A percentile compares a stretch with the other conserved stretches of the same genome.
Conservation (phyloP, 345 rosid genomes). For the Gynandropsis gynandra region DNA sequence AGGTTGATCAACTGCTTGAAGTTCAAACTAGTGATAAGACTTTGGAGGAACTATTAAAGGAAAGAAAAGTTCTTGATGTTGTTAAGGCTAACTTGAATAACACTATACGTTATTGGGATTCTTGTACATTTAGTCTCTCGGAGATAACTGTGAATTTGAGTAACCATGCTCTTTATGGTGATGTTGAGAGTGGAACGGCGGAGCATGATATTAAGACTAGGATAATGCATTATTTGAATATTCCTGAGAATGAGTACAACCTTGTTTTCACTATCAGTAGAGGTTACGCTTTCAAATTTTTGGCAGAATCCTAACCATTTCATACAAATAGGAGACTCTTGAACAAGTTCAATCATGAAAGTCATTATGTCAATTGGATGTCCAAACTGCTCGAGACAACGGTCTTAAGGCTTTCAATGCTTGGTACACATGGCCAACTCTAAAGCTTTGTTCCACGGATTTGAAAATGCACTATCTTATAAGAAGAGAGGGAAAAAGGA, state of each 20-base stretch:
- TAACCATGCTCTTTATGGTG: slow-evolving; percentile 73
- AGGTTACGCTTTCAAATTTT: slow-evolving; percentile 73
- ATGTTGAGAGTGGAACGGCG: slow-evolving; percentile 61
- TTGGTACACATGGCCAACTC: slow-evolving; percentile 81
- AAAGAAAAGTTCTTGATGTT: too few species aligned
- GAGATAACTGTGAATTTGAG: slow-evolving; percentile 79
- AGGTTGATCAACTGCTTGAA: too few species aligned
- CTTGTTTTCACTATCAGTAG: slow-evolving; percentile 76
- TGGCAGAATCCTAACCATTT: slow-evolving; percentile 74
- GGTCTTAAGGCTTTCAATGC: slow-evolving; percentile 68
- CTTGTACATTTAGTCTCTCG: slow-evolving; percentile 76
- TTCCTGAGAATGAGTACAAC: too few species aligned
- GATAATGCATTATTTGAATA: slow-evolving; percentile 71
- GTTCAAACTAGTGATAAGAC: too few species aligned
- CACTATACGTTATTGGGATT: slow-evolving; percentile 56
- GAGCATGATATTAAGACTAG: slow-evolving; percentile 71
- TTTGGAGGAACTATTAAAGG: too few species aligned
- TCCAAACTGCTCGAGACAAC: slow-evolving; percentile 66
- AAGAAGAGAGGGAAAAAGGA: slow-evolving; percentile 69
- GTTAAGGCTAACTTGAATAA: too few species aligned
- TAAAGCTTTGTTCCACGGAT: slow-evolving; percentile 72
- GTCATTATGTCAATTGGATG: slow-evolving; percentile 86
- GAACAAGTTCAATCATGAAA: slow-evolving; percentile 87
- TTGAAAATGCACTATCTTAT: slow-evolving; percentile 53
- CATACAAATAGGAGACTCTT: slow-evolving; percentile 56